Evolutionary conservation across 2,329 filamentous ascomycete species (phyloP), one percentile per base, ranked within the genome.

Genomic region (Karstenula rhodostoma): DNA sequence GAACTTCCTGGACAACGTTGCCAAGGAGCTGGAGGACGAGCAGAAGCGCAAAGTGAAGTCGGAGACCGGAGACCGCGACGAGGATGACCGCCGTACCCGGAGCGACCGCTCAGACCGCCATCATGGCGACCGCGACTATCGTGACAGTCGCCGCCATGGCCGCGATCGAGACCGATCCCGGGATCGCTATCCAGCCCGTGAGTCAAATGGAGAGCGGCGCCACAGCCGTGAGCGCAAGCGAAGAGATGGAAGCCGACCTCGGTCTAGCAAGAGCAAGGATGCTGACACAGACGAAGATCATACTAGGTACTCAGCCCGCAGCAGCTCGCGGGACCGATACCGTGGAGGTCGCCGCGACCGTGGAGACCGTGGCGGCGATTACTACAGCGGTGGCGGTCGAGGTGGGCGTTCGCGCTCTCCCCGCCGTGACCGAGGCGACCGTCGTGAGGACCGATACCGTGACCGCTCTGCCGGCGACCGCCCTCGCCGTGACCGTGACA

Each of bases 1-100:
- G 84, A 92, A 93, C 67, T 86, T 97, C 67, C 88, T 97, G 69
- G 93, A 97, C 80, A 92, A 70, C 58, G 67, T 68, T 17, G 70
- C 66, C 5, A 37, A 54, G 35, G 51, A 54, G 51, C 15, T 32
- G 15, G 51, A 43, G 60, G 43, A 56, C 22, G 29, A 56, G 22
- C 73, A 54, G 42, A 50, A 59, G 49, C 7, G 10, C 10, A 57
- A 78, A 51, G 79, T 80, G 62, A 54, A 78, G 55, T 79, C 80
- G 66, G 86, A 67, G 49, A 56, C 57, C 44, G 61, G 66, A 65
- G 60, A 60, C 54, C 68, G 65, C 57, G 68, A 65, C 25, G 64
- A 77, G 50, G 73, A 77, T 46, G 70, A 72, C 40, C 70, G 75
- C 59, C 72, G 69, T 55, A 71, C 77, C 63, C 69, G 73, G 22